Percentiles rank a stretch among this genome's conserved stretches.
Conservation (phyloP, 179 eudicot genomes). For the Silene coronaria region DNA sequence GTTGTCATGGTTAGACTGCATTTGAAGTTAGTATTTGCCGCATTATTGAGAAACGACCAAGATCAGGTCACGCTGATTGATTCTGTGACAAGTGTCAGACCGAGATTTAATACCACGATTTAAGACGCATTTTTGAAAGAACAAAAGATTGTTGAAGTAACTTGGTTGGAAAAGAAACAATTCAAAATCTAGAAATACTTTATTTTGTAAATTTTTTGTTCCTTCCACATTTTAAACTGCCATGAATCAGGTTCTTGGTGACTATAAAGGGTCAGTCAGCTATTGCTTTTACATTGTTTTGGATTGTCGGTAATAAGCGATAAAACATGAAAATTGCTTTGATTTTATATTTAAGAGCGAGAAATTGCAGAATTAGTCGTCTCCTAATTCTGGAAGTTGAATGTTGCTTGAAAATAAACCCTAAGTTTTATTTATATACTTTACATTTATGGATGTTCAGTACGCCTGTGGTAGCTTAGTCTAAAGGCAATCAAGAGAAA, state of each 20-base stretch:
- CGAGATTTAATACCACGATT: background rate
- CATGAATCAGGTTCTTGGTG: too few species aligned
- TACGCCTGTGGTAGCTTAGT: background rate
- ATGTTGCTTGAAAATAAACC: background rate
- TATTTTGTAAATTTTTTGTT: background rate
- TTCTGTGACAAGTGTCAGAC: too few species aligned
- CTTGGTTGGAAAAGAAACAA: background rate
- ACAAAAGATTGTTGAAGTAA: background rate
- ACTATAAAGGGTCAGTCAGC: too few species aligned
- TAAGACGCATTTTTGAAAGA: background rate
- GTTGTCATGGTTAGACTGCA: too few species aligned
- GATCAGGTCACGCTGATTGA: too few species aligned
- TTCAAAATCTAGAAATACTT: background rate
- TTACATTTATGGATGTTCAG: background rate
- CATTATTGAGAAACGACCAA: too few species aligned
- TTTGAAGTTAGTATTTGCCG: too few species aligned
- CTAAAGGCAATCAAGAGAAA: background rate
- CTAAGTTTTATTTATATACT: background rate
- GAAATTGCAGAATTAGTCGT: background rate
- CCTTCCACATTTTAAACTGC: too few species aligned
- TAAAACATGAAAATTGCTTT: too few species aligned
- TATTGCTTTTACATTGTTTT: too few species aligned
- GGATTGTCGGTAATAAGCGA: too few species aligned
- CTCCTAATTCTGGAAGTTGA: background rate
- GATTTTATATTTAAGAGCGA: too few species aligned